Evolutionary conservation across 495 filamentous ascomycete species (phyloP), one percentile per base, ranked within the genome.

Genomic region (Annulohypoxylon moriforme): DNA sequence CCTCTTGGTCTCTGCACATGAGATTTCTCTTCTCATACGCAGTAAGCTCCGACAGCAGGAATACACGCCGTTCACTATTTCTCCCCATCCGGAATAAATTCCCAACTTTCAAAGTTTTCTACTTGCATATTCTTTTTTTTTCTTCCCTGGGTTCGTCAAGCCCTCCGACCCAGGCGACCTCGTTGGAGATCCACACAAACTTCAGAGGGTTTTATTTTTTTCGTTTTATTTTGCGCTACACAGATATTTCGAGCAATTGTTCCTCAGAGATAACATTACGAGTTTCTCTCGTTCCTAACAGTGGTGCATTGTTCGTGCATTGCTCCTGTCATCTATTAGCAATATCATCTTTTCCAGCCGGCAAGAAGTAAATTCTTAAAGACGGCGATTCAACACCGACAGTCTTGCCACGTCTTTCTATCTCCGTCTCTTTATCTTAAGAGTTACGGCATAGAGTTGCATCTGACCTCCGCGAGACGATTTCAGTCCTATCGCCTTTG

Each of bases 41-140:
- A 74, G 75, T 64, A 72, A 78, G 60, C 76, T 76, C 74, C 47
- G 71, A 77, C 75, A 71, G 69, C 70, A 80, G 75, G 75, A 79
- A 77, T 64, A 71, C 60, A 59, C 50, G 42, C 60, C 56, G 34
- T 46, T 58, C 40, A 63, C 29, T 24, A 63, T 72, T 55, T 52
- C 67, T 67, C 59, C 64, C 53, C 47, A 58, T 67, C 70, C 36
- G 57, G 52, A 68, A 66, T 71, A 65, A 69, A 71, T 42, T 72
- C 64, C 63, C 53, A 65, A 52, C 5, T 31, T 65, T 55, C n/a
- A 69, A 25, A 34, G 47, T 57, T 52, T 55, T 31, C 49, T 69
- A 46, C 61, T 29, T 29, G 61, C 61, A 50, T 42, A 55, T 65
- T 60, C 31, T 64, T 50, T 67, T 49, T 61, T 33, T 49, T 61